Percentiles rank a stretch among this genome's conserved stretches.
Conservation (phyloP, 495 filamentous ascomycete species). For the Podospora comata region DNA sequence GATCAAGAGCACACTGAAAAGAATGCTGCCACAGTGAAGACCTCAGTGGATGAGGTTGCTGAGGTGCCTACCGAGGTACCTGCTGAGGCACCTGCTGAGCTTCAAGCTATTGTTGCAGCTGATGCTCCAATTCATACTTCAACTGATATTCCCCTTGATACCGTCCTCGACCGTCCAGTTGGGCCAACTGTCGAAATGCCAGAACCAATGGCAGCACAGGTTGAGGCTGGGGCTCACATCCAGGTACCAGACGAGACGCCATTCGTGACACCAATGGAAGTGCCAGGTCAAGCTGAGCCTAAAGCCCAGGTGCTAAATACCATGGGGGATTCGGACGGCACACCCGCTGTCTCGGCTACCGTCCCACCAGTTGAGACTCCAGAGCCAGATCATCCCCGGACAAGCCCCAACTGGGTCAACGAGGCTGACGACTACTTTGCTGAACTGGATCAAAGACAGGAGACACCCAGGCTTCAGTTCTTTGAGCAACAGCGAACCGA, state of each 20-base stretch:
- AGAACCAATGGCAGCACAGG: not conserved
- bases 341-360: not conserved
- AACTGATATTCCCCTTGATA: not conserved
- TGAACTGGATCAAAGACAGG: not conserved
- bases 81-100: no score
- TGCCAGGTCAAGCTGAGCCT: not conserved
- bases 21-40: no score
- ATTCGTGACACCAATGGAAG: not conserved
- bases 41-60: no score
- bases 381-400: not conserved
- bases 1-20: not conserved
- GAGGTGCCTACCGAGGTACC: no score
- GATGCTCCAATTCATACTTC: not conserved
- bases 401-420: conserved; percentile 6
- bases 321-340: not conserved
- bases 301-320: not conserved
- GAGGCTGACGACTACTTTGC: conserved; percentile 15
- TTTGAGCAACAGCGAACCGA: not conserved
- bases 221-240: not conserved
- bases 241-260: not conserved
- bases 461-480: not conserved
- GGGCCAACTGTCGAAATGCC: not conserved
- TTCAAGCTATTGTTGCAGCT: no score
- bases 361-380: not conserved
- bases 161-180: not conserved